These are phyloP conservation scores for Agapanthus africanus DNA, from an alignment of 106 monocot species.

Conservation along the genomic window DNA sequence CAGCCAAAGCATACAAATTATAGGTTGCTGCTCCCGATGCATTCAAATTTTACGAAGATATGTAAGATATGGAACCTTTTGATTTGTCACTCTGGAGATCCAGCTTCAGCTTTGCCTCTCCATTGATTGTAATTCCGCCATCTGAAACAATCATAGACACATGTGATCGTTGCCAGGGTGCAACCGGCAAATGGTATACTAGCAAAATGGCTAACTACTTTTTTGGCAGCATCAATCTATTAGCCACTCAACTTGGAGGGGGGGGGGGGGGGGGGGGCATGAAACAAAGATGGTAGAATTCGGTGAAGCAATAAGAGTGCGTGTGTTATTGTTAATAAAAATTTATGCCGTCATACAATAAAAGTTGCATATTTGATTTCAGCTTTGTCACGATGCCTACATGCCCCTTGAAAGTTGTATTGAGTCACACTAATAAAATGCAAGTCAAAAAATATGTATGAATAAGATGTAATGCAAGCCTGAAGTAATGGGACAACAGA, in stretches of 20 bases:
- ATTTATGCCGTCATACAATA: too few relatives aligned
- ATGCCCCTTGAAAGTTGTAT: too few relatives aligned
- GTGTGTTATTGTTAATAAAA: too few relatives aligned
- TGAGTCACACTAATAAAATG: too few relatives aligned
- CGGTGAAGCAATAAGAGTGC: not conserved
- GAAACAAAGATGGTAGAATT: not conserved
- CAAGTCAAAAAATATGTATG: too few relatives aligned
- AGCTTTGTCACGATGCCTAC: too few relatives aligned
- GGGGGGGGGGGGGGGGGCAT: too few relatives aligned
- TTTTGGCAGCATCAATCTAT: not conserved
- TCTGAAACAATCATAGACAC: conserved; percentile 16
- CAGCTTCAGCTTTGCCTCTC: conserved; percentile 42
- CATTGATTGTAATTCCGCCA: conserved; percentile 14
- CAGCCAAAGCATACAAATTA: not conserved
- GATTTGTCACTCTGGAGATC: conserved; percentile 53
- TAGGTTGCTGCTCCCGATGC: not conserved
- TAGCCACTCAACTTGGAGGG: not conserved
- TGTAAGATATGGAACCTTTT: conserved; percentile 37
- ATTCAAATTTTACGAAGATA: not conserved
- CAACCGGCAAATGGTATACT: not conserved
- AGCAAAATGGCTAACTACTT: not conserved
- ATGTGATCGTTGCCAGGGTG: not conserved
- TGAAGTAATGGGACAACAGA: too few relatives aligned
- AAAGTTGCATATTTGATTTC: too few relatives aligned
- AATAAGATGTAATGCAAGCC: too few relatives aligned